phyloP scores from a whole-genome alignment of 2,329 filamentous ascomycete genomes.

The Colletotrichum spaethianum region DNA sequence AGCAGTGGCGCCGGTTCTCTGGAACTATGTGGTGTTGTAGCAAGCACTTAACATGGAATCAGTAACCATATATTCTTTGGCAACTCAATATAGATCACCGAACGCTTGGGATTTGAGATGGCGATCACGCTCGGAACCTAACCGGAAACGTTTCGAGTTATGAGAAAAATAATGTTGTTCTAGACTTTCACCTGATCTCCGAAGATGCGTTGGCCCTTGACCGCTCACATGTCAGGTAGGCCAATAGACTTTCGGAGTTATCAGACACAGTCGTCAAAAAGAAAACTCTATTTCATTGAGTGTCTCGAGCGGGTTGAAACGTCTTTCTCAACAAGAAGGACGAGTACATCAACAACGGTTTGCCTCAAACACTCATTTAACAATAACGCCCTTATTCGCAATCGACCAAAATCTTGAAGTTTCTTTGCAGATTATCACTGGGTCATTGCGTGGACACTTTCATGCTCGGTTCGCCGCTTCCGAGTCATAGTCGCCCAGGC shows the following conservation, averaged over 20 bases:
- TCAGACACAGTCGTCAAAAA: not conserved
- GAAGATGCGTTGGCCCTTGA: not conserved
- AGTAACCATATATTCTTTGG: not conserved
- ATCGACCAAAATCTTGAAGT: not conserved
- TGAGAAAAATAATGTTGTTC: not conserved
- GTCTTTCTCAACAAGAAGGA: conserved; percentile 5
- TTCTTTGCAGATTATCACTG: not conserved
- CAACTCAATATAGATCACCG: not conserved
- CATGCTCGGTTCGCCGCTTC: not conserved
- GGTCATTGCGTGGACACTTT: not conserved
- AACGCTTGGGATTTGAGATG: not conserved
- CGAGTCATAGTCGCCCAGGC: conserved; percentile 1
- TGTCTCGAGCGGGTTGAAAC: not conserved
- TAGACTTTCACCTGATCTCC: not conserved
- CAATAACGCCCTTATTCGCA: not conserved
- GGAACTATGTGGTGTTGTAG: too few relatives aligned
- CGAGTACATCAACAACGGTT: not conserved
- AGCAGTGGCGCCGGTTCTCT: too few relatives aligned
- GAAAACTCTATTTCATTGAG: conserved; percentile 1
- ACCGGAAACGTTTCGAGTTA: not conserved
- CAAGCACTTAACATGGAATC: not conserved
- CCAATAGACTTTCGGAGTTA: not conserved
- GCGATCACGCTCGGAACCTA: not conserved
- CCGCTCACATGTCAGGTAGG: not conserved
- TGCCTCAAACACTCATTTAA: not conserved